Conservation (phyloP, 108 stramenopile genomes). For the Skeletonema marinoi region DNA sequence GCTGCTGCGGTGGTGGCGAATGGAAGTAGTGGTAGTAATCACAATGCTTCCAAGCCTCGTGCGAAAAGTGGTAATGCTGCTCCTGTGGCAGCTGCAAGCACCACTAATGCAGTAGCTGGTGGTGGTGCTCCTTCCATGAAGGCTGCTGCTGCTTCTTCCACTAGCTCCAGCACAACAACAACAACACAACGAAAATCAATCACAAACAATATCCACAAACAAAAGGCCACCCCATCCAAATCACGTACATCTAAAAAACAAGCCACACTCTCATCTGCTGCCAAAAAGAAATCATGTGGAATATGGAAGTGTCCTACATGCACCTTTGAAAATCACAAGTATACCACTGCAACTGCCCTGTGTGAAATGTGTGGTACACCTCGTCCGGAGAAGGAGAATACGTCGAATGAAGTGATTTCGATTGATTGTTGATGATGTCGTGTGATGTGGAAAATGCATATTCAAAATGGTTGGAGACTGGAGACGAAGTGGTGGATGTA, state of each 20-base stretch:
- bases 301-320: slow-evolving; percentile 28
- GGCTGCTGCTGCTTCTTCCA: no score
- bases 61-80: no score
- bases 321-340: slow-evolving; percentile 32
- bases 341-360: slow-evolving; percentile 2
- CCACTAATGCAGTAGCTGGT: no score
- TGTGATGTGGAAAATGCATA: no score
- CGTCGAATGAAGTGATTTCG: background rate
- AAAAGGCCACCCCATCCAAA: background rate
- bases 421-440: background rate
- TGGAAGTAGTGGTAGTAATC: background rate
- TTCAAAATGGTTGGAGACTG: no score
- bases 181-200: no score
- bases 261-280: background rate
- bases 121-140: no score
- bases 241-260: background rate
- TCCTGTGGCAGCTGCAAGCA: no score
- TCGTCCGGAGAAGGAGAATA: background rate
- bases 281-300: background rate
- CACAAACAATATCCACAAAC: background rate
- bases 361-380: slow-evolving; percentile 28
- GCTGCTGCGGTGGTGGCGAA: background rate
- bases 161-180: no score
- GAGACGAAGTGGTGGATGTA: no score
- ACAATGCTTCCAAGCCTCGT: no score